Evolutionary conservation across 169 alveolate genomes (phyloP).

Genomic region (Plasmodium ovale): DNA sequence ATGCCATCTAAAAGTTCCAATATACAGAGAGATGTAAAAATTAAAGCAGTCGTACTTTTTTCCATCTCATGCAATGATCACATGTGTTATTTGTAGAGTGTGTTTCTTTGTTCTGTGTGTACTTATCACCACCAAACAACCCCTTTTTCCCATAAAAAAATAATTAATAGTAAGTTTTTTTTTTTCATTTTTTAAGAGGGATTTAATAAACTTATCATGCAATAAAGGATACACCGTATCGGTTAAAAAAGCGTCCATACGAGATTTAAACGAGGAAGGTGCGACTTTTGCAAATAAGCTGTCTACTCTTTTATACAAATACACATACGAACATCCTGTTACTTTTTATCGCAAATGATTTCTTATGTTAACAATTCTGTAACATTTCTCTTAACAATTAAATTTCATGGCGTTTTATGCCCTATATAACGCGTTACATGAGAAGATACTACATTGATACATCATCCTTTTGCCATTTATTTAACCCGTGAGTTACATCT

Average conservation of each 20-base stretch:
- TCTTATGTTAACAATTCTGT: background rate
- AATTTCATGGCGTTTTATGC: too few species aligned
- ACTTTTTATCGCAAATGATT: too few species aligned
- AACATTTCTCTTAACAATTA: too few species aligned
- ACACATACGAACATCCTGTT: background rate
- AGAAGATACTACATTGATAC: too few species aligned
- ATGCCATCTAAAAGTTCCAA: slow-evolving; percentile 61
- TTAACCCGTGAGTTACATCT: too few species aligned
- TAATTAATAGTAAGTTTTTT: background rate
- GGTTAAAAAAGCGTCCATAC: slow-evolving; percentile 55
- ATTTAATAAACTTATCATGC: slow-evolving; percentile 39
- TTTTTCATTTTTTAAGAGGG: slow-evolving; percentile 24
- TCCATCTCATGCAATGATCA: background rate
- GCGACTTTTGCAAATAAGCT: background rate
- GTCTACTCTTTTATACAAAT: background rate
- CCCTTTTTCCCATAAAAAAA: background rate
- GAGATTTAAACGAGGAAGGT: slow-evolving; percentile 73
- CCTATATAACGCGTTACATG: too few species aligned
- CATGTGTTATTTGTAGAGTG: background rate
- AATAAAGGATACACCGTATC: slow-evolving; percentile 53
- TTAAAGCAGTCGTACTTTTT: background rate
- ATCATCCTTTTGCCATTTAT: too few species aligned
- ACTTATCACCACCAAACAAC: too few species aligned
- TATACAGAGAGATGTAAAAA: slow-evolving; percentile 33
- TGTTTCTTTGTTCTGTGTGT: background rate